Evolutionary conservation across 2,329 filamentous ascomycete species (phyloP), one percentile per base, ranked within the genome.

Genomic region (Rhytidhysteron rufulum): DNA sequence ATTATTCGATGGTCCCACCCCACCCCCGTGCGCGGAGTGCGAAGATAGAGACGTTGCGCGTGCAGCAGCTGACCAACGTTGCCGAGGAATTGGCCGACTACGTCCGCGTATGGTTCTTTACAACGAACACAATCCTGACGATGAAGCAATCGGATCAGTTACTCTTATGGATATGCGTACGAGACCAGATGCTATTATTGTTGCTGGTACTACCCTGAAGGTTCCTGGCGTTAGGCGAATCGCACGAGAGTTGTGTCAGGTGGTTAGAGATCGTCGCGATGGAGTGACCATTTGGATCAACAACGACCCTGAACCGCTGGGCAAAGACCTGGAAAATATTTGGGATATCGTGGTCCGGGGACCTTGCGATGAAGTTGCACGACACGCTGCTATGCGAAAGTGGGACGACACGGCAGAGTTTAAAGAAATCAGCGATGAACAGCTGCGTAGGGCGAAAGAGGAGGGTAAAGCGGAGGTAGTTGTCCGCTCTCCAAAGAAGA

Each of bases 271-370:
- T 54, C 81, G 88, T 40, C 81, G 80, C 50, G 86, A 94, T 52
- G 90, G 91, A 1, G 79, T 95, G 43, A 88, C 90, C 0, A 84
- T 94, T 36, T 98, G 91, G 88, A 87, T 98, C 67, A 97, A 97
- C 66, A 80, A 88, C 39, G 89, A 95, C 44, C 75, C 86, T 0
- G 86, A 88, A 50, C 93, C 93, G 1, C 78, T 83, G 31, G 85
- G 86, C 16, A 83, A 80, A 49, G 89, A 96, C 43, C 83, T 97
- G 48, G 90, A 91, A 59, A 85, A 94, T 48, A 89, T 88, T 57
- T 98, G 90, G 85, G 93, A 98, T 65, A 69, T 96, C 44, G 81
- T 97, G 15, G 85, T 98, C 25, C 82, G 82, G 49, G 90, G 88
- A 16, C 85, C 86, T 54, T 93, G 88, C 59, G 93, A 98, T 61